Conservation (phyloP, 2,329 filamentous ascomycete genomes). For the Colletotrichum paranaense region DNA sequence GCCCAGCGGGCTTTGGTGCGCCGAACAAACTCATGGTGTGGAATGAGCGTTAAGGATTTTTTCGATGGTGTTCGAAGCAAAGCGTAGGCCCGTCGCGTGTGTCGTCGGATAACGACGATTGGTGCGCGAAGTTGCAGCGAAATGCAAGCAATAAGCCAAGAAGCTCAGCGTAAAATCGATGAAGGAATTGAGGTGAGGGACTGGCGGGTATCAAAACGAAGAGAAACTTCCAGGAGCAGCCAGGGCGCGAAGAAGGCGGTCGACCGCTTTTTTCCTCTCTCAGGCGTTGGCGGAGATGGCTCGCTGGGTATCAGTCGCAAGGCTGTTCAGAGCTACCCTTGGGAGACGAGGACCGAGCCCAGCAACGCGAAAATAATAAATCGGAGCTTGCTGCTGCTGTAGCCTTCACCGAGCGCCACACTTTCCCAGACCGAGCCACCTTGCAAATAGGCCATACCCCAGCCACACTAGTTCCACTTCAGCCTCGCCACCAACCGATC, state of each 20-base stretch:
- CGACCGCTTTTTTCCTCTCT: neutral
- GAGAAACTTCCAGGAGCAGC: neutral
- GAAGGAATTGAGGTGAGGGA: neutral
- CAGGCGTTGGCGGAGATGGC: neutral
- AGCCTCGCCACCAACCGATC: slow-evolving; percentile 46
- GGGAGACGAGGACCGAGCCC: neutral
- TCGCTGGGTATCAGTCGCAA: slow-evolving; percentile 14
- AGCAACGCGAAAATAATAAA: slow-evolving; percentile 38
- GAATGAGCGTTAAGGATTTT: slow-evolving; percentile 35
- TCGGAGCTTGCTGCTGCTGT: slow-evolving; percentile 32
- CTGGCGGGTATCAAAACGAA: slow-evolving; percentile 22
- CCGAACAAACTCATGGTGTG: slow-evolving; percentile 51
- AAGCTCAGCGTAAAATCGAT: slow-evolving; percentile 23
- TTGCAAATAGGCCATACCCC: neutral
- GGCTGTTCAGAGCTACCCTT: slow-evolving; percentile 24
- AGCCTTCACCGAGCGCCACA: slow-evolving; percentile 35
- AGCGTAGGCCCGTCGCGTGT: neutral
- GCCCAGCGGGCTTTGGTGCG: slow-evolving; percentile 48
- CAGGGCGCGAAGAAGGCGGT: neutral
- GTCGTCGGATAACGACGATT: neutral
- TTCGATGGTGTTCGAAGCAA: neutral
- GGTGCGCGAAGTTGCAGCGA: slow-evolving; percentile 19
- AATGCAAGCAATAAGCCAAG: slow-evolving; percentile 18
- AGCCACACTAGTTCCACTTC: slow-evolving; percentile 18
- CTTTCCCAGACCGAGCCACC: slow-evolving; percentile 26